Evolutionary conservation across 257 asterid species (phyloP).

Genomic region (Solanum chaucha): DNA sequence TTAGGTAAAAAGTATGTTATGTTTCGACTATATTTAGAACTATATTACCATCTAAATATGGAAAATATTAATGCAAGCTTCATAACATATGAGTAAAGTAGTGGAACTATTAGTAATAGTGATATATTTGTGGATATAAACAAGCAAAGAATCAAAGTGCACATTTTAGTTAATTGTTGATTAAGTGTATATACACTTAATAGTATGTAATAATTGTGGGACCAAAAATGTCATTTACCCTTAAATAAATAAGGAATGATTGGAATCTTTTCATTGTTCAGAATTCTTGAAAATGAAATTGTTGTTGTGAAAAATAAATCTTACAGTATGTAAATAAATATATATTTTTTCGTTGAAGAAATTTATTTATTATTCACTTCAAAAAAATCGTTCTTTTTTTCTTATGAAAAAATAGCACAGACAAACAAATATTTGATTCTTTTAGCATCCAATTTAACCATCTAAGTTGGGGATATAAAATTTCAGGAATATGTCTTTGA

Average conservation of each 20-base stretch:
- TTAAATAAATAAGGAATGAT: too few species aligned
- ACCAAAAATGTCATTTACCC: not conserved
- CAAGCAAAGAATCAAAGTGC: not conserved
- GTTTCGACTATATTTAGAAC: not conserved
- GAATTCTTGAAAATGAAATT: not conserved
- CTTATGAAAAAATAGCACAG: not conserved
- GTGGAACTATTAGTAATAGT: too few species aligned
- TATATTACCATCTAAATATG: not conserved
- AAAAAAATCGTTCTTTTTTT: not conserved
- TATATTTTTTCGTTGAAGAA: not conserved
- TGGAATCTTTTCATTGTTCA: too few species aligned
- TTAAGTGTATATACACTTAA: not conserved
- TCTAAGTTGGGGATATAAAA: not conserved
- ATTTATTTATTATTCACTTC: not conserved
- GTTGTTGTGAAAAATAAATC: rapidly evolving
- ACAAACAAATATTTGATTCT: not conserved
- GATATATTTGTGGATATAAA: not conserved
- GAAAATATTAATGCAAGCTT: not conserved
- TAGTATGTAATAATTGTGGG: not conserved
- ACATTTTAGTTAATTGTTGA: not conserved
- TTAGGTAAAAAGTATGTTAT: not conserved
- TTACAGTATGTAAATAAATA: not conserved
- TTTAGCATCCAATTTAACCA: not conserved
- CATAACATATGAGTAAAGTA: not conserved
- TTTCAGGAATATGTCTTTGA: not conserved